A percentile compares a stretch with the other conserved stretches of the same genome.
These are phyloP conservation scores for Diaporthe aspalathi DNA, from an alignment of 2,329 filamentous ascomycete genomes.

Conservation along the genomic window DNA sequence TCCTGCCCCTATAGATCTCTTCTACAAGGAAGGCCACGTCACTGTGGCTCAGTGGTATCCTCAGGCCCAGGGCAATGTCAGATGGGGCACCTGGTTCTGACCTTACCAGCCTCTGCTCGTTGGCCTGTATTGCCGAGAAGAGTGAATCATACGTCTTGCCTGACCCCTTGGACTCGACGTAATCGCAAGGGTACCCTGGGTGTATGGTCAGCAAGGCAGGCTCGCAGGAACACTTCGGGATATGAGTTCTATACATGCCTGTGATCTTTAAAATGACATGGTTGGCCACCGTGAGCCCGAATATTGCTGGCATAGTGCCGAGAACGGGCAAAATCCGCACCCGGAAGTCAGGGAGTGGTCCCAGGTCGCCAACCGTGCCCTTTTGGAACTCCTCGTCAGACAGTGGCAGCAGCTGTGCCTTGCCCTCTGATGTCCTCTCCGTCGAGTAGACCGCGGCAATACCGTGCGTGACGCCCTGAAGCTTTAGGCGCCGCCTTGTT, in stretches of 20 bases:
- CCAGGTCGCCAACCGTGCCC: slow-evolving; percentile 86
- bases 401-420: slow-evolving; percentile 88
- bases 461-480: slow-evolving; percentile 81
- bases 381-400: slow-evolving; percentile 89
- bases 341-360: slow-evolving; percentile 90
- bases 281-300: slow-evolving; percentile 91
- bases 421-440: slow-evolving; percentile 89
- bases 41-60: slow-evolving; percentile 79
- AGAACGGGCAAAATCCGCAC: slow-evolving; percentile 95
- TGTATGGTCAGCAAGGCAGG: slow-evolving; percentile 1
- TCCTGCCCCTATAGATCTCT: slow-evolving; percentile 87
- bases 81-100: slow-evolving; percentile 56
- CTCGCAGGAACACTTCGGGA: neutral
- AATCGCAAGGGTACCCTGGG: slow-evolving; percentile 84
- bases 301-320: slow-evolving; percentile 97
- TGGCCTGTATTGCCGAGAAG: slow-evolving; percentile 77
- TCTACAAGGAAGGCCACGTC: slow-evolving; percentile 92
- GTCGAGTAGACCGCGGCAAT: slow-evolving; percentile 94
- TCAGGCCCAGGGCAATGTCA: slow-evolving; percentile 75
- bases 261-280: slow-evolving; percentile 86
- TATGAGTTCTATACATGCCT: slow-evolving; percentile 46
- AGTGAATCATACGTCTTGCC: slow-evolving; percentile 95
- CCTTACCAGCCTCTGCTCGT: slow-evolving; percentile 80
- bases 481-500: slow-evolving; percentile 82
- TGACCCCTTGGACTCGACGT: slow-evolving; percentile 80